Base-by-base conservation (phyloP, 2,329 filamentous ascomycete species). In the Cladophialophora chaetospira region DNA sequence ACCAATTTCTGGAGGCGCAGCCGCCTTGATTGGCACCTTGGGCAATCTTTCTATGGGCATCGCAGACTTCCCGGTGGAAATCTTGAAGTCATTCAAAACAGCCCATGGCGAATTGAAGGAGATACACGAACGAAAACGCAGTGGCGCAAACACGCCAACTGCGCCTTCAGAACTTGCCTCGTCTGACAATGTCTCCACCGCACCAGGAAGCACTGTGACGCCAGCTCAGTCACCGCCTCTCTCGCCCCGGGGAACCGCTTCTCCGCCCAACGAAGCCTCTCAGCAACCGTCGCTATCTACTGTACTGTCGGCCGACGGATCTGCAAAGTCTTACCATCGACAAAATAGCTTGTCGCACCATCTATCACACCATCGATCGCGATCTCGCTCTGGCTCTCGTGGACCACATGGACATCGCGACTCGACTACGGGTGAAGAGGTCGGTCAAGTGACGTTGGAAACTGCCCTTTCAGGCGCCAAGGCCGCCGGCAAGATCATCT, bases 11-110 rank as follows among this genome's bases (percentile, higher is more conserved):
- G 90, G 89, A 17, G 88, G 85, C 13, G 86, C 90, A 0, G 83
- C 85, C 42, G 89, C 91, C 0, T 73, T 97, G 0, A 77, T 96
- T n/a, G 88, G 88, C 4, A 93, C 92, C n/a, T 78, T 94, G 44
- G 86, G 88, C 23, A 88, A 83, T 35, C 86, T 97, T 55, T 83
- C 89, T 66, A 88, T 95, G 82, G 89, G 90, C 1, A 80, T 96
- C 36, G 89, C 89, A 1, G 91, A 96, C 67, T 77, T 86, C 42
- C 84, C 84, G 0, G 75, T 79, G 13, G 80, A 83, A 43, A 77
- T 84, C 3, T 67, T 82, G 43, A 78, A 77, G 60, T 71, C 77
- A 19, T 60, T 68, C 46, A 63, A 60, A 43, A 64, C 51, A 17
- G 62, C 57, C 17, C 54, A 45, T 9, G 57, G 53, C 29, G 67